Conservation (phyloP, 805 yeast genomes). For the Peterozyma xylosa region DNA sequence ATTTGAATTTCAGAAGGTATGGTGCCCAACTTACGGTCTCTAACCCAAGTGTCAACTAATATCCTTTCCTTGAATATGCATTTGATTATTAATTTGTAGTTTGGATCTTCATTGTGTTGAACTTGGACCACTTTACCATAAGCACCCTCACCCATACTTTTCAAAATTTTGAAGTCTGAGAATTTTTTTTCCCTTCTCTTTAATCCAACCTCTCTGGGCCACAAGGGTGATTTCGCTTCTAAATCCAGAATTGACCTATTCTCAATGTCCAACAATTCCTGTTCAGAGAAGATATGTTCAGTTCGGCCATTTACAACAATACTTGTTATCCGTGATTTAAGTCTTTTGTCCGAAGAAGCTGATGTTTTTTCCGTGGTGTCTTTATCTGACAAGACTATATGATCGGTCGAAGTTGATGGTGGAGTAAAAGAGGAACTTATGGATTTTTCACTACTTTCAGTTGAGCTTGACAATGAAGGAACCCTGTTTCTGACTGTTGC, state of each 20-base stretch:
- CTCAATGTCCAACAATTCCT: slow-evolving; percentile 35
- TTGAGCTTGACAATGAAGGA: slow-evolving; percentile 3
- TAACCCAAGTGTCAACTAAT: slow-evolving; percentile 94
- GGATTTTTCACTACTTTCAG: slow-evolving; percentile 5
- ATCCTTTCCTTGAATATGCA: slow-evolving; percentile 89
- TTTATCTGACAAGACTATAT: neutral
- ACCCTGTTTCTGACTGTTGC: slow-evolving; percentile 3
- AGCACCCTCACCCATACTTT: slow-evolving; percentile 92
- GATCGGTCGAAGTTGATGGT: slow-evolving; percentile 8
- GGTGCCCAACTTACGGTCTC: slow-evolving; percentile 86
- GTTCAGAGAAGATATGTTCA: slow-evolving; percentile 4
- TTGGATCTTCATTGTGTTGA: slow-evolving; percentile 53
- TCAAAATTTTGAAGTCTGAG: slow-evolving; percentile 60
- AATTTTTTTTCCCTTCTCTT: slow-evolving; percentile 65
- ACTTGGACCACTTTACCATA: slow-evolving; percentile 90
- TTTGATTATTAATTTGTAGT: slow-evolving; percentile 70
- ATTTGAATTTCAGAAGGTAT: slow-evolving; percentile 95
- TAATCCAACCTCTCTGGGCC: slow-evolving; percentile 58
- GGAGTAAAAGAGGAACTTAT: neutral
- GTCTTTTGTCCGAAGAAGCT: neutral
- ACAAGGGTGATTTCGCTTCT: slow-evolving; percentile 27
- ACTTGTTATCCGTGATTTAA: neutral
- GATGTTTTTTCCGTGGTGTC: neutral
- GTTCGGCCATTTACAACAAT: slow-evolving; percentile 2
- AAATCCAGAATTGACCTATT: slow-evolving; percentile 32